Percentiles rank a stretch among this genome's conserved stretches.
Evolutionary conservation across 352 stramenopile genomes (phyloP).

Genomic region (Pythium aristosporum): DNA sequence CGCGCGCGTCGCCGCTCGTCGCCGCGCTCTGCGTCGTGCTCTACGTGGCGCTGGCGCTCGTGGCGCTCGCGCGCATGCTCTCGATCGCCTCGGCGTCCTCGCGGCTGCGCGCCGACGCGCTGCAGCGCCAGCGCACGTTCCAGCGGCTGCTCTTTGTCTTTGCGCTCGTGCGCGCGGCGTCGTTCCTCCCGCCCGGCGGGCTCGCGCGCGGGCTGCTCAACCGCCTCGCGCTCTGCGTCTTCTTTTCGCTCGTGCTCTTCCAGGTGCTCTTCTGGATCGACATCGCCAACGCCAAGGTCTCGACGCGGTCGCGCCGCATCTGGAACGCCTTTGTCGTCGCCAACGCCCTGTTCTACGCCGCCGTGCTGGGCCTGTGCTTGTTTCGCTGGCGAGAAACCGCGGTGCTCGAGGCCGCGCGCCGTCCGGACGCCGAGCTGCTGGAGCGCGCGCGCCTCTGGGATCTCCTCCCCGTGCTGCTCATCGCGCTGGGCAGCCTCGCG

Average conservation of each 20-base stretch:
- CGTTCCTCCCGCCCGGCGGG: slow-evolving; percentile 38
- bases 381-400: slow-evolving; percentile 33
- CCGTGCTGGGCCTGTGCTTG: slow-evolving; percentile 59
- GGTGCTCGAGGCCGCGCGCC: slow-evolving; percentile 9
- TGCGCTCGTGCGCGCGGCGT: slow-evolving; percentile 52
- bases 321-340: slow-evolving; percentile 70
- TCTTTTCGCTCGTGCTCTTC: slow-evolving; percentile 87
- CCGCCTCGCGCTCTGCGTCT: slow-evolving; percentile 69
- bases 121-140: slow-evolving; percentile 63
- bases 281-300: slow-evolving; percentile 82
- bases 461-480: slow-evolving; percentile 63
- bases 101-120: slow-evolving; percentile 31
- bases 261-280: slow-evolving; percentile 87
- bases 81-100: slow-evolving; percentile 29
- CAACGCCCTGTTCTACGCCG: slow-evolving; percentile 74
- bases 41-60: slow-evolving; percentile 57
- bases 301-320: slow-evolving; percentile 65
- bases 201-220: slow-evolving; percentile 59
- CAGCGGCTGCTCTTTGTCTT: slow-evolving; percentile 71
- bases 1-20: slow-evolving; percentile 42
- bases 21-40: slow-evolving; percentile 55
- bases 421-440: slow-evolving; percentile 19
- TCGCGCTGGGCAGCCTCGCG: slow-evolving; percentile 64
- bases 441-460: slow-evolving; percentile 34
- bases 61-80: slow-evolving; percentile 49